Conservation (phyloP, 1,139 yeast species). For the Debaryomycetaceae sp. region DNA sequence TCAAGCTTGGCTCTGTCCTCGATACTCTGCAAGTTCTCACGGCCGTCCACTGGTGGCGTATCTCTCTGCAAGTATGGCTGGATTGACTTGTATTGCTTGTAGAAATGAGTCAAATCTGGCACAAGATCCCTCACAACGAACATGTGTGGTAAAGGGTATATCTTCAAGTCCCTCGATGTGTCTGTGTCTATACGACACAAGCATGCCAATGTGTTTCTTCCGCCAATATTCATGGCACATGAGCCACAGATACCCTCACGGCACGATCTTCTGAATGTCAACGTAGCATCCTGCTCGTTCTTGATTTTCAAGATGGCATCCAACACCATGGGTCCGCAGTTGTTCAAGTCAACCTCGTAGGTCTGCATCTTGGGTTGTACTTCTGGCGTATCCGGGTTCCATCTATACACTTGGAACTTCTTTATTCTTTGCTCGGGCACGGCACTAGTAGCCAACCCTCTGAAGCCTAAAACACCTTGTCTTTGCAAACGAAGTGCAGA, state of each 20-base stretch:
- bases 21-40: constrained; percentile 86
- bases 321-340: constrained; percentile 97
- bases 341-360: constrained; percentile 79
- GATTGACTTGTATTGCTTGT: constrained; percentile 97
- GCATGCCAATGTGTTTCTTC: constrained; percentile 95
- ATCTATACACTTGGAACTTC: constrained; percentile 90
- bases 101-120: constrained; percentile 95
- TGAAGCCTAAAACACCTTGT: constrained; percentile 10
- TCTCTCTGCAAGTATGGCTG: constrained; percentile 95
- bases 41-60: constrained; percentile 79
- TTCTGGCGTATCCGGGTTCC: constrained; percentile 98
- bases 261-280: constrained; percentile 96
- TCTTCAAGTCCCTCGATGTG: constrained; percentile 69
- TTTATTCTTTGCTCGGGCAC: constrained; percentile 51
- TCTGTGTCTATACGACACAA: constrained; percentile 89
- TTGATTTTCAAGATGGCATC: constrained; percentile 94
- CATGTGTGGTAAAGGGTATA: constrained; percentile 98
- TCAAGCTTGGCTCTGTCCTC: constrained; percentile 96
- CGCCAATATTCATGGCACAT: constrained; percentile 99
- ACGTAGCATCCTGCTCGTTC: constrained; percentile 92
- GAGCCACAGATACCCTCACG: constrained; percentile 99
- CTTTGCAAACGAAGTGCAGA: constrained; percentile 27
- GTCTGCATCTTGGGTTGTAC: constrained; percentile 84
- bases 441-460: constrained; percentile 43
- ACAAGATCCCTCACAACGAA: constrained; percentile 95